phyloP scores from a whole-genome alignment of 257 asterid species.

The Schizonepeta tenuifolia region DNA sequence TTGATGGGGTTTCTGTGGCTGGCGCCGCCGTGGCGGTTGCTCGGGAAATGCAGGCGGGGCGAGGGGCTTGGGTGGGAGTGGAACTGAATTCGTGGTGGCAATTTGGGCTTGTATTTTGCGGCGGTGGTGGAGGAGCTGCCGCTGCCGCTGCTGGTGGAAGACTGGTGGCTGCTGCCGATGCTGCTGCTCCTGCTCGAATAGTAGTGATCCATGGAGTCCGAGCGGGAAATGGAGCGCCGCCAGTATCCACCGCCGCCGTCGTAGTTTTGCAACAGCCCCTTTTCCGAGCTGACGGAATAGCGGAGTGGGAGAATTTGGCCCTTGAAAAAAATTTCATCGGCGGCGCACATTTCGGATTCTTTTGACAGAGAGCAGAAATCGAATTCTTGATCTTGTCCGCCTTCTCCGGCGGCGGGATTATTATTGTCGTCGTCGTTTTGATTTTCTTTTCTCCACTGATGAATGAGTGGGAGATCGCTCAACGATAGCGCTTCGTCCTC shows the following conservation, averaged over 20 bases:
- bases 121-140: constrained; percentile 24
- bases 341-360: constrained; percentile 77
- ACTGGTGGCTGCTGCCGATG: constrained; percentile 61
- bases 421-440: neutral
- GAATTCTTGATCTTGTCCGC: constrained; percentile 56
- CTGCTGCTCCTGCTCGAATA: constrained; percentile 70
- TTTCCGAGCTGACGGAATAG: constrained; percentile 56
- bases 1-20: constrained; percentile 3
- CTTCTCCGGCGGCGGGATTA: neutral
- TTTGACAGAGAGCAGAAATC: constrained; percentile 54
- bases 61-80: constrained; percentile 93
- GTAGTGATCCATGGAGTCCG: constrained; percentile 63
- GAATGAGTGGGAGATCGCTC: constrained; percentile 72
- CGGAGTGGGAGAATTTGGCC: constrained; percentile 84
- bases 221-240: constrained; percentile 43
- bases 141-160: constrained; percentile 56
- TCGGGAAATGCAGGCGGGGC: constrained; percentile 55
- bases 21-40: constrained; percentile 23
- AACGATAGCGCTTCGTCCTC: constrained; percentile 84
- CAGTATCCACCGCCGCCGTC: constrained; percentile 9
- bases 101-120: constrained; percentile 31
- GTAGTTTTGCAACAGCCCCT: constrained; percentile 20
- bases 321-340: constrained; percentile 76
- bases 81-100: constrained; percentile 50
- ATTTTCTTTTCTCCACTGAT: constrained; percentile 32